Evolutionary conservation across 495 filamentous ascomycete species (phyloP), one percentile per base, ranked within the genome.

Genomic region (Evernia prunastri): DNA sequence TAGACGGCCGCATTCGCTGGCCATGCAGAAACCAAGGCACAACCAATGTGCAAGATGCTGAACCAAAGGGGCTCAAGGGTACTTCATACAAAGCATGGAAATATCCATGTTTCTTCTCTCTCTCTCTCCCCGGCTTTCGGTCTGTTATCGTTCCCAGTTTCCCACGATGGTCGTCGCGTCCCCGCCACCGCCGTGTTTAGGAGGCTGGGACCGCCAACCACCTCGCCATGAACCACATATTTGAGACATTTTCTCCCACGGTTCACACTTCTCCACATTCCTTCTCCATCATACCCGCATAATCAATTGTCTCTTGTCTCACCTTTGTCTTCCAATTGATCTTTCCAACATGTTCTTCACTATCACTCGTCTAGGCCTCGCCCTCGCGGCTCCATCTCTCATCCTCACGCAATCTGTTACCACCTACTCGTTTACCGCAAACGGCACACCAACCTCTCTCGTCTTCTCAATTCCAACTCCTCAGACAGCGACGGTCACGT

Each of bases 291-390:
- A 47, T 39, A 56, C 56, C 23, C 40, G 40, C 58, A 59, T 5
- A 27, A 31, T 42, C 59, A 49, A 31, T 56, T n/a, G n/a, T n/a
- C 25, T 4, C 0, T 51, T 27, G 39, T 35, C 37, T 42, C 47
- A 58, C 20, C 31, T 37, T 20, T 33, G 23, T 15, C 25, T 7
- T 54, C 1, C 15, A 51, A 60, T 33, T 40, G 39, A 25, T 31
- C 31, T 31, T 27, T n/a, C n/a, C 59, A 67, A 53, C 37, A 71
- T 71, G 69, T 62, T 67, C 40, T 67, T 65, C 53, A 56, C 64
- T 15, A 58, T 65, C 25, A 45, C 64, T 43, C 61, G 64, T 59
- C 39, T 71, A 40, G 59, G 56, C 67, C 60, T 68, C 40, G 54
- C 66, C 43, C 36, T 56, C 6, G 39, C 29, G 7, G 56, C 60